Evolutionary conservation across 2,329 filamentous ascomycete species (phyloP).

Genomic region (Calonectria fujianensis): DNA sequence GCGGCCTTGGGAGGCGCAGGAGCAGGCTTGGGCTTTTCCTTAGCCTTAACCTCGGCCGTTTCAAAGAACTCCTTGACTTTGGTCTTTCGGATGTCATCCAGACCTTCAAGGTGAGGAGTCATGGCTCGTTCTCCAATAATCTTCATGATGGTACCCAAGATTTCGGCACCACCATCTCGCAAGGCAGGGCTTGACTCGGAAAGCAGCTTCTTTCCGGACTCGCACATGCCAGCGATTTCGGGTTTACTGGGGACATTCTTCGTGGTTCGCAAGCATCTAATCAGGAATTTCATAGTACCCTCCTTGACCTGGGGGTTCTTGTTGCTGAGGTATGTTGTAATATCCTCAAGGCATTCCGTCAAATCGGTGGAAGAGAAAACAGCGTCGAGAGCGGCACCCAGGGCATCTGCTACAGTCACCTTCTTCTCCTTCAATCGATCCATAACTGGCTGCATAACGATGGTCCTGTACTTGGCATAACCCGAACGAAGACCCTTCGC

Average conservation of each 20-base stretch:
- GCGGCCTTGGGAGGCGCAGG: constrained; percentile 73
- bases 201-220: constrained; percentile 90
- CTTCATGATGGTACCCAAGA: constrained; percentile 97
- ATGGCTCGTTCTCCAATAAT: constrained; percentile 98
- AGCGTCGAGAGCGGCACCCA: constrained; percentile 88
- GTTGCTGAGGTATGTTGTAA: constrained; percentile 87
- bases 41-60: constrained; percentile 69
- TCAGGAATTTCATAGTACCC: constrained; percentile 94
- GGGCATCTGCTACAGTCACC: constrained; percentile 87
- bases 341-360: constrained; percentile 93
- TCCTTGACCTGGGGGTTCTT: constrained; percentile 99
- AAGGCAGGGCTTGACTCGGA: constrained; percentile 91
- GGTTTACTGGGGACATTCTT: constrained; percentile 88
- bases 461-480: constrained; percentile 87
- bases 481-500: constrained; percentile 87
- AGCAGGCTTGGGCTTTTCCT: constrained; percentile 87
- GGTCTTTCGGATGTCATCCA: constrained; percentile 95
- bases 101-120: constrained; percentile 91
- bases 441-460: constrained; percentile 91
- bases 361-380: constrained; percentile 80
- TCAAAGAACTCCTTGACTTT: constrained; percentile 97
- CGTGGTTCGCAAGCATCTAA: constrained; percentile 88
- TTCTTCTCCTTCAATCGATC: constrained; percentile 99
- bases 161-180: constrained; percentile 91
- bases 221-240: constrained; percentile 90